These are phyloP conservation scores for Dictyostelium intermedium DNA, from an alignment of 78 protist genomes.

Conservation along the genomic window DNA sequence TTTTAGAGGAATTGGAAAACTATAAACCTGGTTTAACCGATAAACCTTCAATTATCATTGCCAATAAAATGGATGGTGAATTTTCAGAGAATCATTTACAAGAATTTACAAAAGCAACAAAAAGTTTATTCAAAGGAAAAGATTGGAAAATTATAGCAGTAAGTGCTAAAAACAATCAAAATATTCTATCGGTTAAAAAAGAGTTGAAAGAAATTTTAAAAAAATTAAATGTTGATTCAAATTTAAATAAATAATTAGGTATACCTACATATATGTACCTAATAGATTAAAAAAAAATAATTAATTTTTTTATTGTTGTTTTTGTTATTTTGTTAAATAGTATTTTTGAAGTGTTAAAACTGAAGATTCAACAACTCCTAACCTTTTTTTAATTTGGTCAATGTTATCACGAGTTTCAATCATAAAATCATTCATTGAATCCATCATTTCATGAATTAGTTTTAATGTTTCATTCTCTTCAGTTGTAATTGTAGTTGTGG, in stretches of 20 bases:
- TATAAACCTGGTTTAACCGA: slow-evolving; percentile 33
- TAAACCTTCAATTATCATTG: slow-evolving; percentile 69
- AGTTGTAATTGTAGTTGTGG: slow-evolving; percentile 12
- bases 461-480: background rate
- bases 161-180: background rate
- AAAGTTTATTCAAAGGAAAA: background rate
- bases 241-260: background rate
- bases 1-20: slow-evolving; percentile 61
- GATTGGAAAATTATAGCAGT: slow-evolving; percentile 3
- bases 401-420: background rate
- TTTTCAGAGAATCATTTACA: slow-evolving; percentile 40
- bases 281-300: background rate
- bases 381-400: background rate
- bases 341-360: slow-evolving; percentile 19
- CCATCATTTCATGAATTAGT: background rate
- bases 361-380: background rate
- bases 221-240: background rate
- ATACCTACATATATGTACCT: too few species aligned
- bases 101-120: slow-evolving; percentile 36
- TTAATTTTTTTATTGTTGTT: background rate
- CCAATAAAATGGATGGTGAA: slow-evolving; percentile 76
- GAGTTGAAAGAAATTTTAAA: slow-evolving; percentile 3
- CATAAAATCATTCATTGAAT: slow-evolving; percentile 15
- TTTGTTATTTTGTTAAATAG: background rate
- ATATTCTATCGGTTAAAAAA: background rate